These are phyloP conservation scores for Pseudogymnoascus sp. DNA, from an alignment of 2,329 filamentous ascomycete species.

Conservation along the genomic window DNA sequence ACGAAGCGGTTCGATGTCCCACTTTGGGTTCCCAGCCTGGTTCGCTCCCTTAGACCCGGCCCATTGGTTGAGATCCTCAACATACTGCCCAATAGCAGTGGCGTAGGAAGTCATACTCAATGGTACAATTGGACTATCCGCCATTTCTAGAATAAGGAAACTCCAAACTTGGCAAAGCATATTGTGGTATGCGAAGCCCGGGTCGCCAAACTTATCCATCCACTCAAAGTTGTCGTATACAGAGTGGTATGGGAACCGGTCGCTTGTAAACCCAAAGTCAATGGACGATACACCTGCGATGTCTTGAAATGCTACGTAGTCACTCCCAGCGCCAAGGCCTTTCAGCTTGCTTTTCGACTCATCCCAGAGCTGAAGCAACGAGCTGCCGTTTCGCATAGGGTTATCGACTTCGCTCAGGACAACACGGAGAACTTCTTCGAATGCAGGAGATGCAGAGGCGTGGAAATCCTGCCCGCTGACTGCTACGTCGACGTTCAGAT, in stretches of 20 bases:
- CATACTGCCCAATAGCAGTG: conserved; percentile 54
- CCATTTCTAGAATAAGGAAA: conserved; percentile 76
- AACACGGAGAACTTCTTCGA: conserved; percentile 63
- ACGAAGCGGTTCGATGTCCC: conserved; percentile 44
- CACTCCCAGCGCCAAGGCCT: conserved; percentile 65
- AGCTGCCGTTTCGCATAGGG: conserved; percentile 60
- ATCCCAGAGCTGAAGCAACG: conserved; percentile 69
- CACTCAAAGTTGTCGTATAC: conserved; percentile 88
- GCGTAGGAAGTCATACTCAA: conserved; percentile 75
- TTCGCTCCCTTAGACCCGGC: conserved; percentile 49
- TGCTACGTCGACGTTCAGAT: conserved; percentile 84
- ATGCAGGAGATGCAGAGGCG: conserved; percentile 74
- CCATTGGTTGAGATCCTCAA: conserved; percentile 61
- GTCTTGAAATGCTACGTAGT: conserved; percentile 86
- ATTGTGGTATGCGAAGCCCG: conserved; percentile 73
- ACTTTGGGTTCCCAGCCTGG: conserved; percentile 35
- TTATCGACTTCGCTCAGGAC: conserved; percentile 70
- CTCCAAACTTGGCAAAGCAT: conserved; percentile 72
- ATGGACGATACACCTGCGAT: conserved; percentile 83
- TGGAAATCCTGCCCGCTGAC: conserved; percentile 69
- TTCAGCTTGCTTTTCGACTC: conserved; percentile 52
- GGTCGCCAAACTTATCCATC: conserved; percentile 75
- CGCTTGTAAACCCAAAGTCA: conserved; percentile 71
- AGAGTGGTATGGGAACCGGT: conserved; percentile 64
- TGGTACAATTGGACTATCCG: conserved; percentile 73